Percentiles rank a stretch among this genome's conserved stretches.
phyloP scores from a whole-genome alignment of 2,329 filamentous ascomycete species.

The Shiraia bambusicola region DNA sequence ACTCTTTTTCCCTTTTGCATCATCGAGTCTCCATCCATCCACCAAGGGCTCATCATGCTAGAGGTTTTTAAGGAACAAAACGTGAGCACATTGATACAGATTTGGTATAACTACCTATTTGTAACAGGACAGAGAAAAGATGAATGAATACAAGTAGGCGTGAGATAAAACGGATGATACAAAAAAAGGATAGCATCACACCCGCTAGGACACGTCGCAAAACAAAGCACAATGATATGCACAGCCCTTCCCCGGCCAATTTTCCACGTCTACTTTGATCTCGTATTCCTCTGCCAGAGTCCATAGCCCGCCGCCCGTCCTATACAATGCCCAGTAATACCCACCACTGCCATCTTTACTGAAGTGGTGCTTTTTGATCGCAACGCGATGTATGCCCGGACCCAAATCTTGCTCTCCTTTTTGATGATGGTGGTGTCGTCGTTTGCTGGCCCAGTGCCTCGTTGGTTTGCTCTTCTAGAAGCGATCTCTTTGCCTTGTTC shows the following conservation, averaged over 20 bases:
- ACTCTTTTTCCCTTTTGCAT: too few species aligned
- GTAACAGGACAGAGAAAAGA: too few species aligned
- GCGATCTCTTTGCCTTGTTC: slow-evolving; percentile 58
- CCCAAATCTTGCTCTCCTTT: neutral
- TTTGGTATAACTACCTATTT: too few species aligned
- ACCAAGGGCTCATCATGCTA: neutral
- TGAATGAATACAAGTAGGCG: neutral
- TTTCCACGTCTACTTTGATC: slow-evolving; percentile 1
- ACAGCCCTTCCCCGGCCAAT: slow-evolving; percentile 10
- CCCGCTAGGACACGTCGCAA: slow-evolving; percentile 10
- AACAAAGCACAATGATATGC: slow-evolving; percentile 18
- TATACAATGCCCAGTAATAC: slow-evolving; percentile 21
- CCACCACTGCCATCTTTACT: slow-evolving; percentile 8
- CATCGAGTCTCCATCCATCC: neutral
- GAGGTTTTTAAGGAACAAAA: neutral
- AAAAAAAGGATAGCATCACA: slow-evolving; percentile 9
- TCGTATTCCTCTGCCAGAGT: neutral
- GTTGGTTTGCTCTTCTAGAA: slow-evolving; percentile 40
- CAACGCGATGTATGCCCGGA: neutral
- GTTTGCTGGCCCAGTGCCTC: neutral
- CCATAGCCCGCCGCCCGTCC: slow-evolving; percentile 17
- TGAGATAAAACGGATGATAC: slow-evolving; percentile 4
- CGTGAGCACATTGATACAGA: too few species aligned
- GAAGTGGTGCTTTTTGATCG: slow-evolving; percentile 4
- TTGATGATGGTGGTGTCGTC: neutral